Evolutionary conservation across 352 stramenopile species (phyloP).

Genomic region (Globisporangium spiculum): DNA sequence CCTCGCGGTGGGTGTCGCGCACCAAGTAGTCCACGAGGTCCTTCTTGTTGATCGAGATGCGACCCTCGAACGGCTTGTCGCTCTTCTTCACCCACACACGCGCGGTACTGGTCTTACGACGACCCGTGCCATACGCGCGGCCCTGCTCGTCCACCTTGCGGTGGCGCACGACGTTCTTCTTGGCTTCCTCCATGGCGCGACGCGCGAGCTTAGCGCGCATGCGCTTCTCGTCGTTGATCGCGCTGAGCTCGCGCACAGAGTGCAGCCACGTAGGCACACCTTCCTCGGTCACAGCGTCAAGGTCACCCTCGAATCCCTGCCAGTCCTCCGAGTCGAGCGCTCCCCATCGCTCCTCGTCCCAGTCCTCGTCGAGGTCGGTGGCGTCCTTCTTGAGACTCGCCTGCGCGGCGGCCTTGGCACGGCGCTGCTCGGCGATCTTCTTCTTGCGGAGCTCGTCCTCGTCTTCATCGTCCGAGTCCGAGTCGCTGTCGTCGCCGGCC

Average conservation of each 20-base stretch:
- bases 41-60: constrained; percentile 93
- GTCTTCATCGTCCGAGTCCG: constrained; percentile 31
- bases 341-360: constrained; percentile 69
- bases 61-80: constrained; percentile 71
- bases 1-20: constrained; percentile 87
- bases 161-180: constrained; percentile 70
- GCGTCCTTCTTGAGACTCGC: constrained; percentile 40
- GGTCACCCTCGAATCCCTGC: constrained; percentile 77
- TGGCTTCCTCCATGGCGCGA: constrained; percentile 62
- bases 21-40: constrained; percentile 93
- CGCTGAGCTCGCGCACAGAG: constrained; percentile 70
- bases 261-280: constrained; percentile 81
- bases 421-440: constrained; percentile 12
- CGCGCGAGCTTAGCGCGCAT: constrained; percentile 66
- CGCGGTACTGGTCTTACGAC: constrained; percentile 92
- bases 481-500: constrained; percentile 1
- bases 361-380: constrained; percentile 42
- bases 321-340: constrained; percentile 67
- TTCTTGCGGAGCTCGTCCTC: constrained; percentile 23
- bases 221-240: constrained; percentile 60
- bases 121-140: constrained; percentile 88
- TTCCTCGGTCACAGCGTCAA: constrained; percentile 73
- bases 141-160: constrained; percentile 73
- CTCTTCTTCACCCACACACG: constrained; percentile 92
- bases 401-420: constrained; percentile 19